Base-by-base conservation (phyloP, 352 stramenopile species). In the Pythium aquatile region DNA sequence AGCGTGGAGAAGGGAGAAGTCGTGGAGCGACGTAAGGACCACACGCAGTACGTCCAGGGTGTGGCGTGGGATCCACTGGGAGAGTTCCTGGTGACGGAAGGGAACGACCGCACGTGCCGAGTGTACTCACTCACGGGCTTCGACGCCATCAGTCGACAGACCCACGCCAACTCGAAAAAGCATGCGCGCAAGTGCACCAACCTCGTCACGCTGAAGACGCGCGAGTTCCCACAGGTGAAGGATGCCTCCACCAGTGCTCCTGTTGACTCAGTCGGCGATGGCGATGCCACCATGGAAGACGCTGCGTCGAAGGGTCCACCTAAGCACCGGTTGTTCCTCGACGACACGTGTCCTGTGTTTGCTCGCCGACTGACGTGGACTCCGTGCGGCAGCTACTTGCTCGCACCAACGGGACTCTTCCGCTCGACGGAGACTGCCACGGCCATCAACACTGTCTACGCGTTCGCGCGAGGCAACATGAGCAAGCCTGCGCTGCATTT, bases 21-120 rank as follows among this genome's bases (percentile, higher is more conserved):
- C 72, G 69, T 94, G 65, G 93, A 94, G 77, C 72, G 77, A 33
- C 70, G 91, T 77, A 85, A 92, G 55, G 96, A 99, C 73, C 96
- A 99, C 73, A 96, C 81, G 44, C 90, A 98, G 69, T 99, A 98
- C 75, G 94, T 99, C 49, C 96, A 99, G 74, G 97, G 97, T 42
- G 95, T 97, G n/a, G 80, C 91, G 2, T 98, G 94, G 79, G 96
- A 99, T 74, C 97, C 97, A 9, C 86, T 97, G 13, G 96, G 93
- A 24, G 88, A 98, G 42, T 98, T 96, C 54, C 74, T 99, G 39
- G 90, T 96, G 3, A 98, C 93, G 35, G 90, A 97, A 69, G 91
- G 93, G 48, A 98, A 97, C 65, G 96, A 99, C 80, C 88, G 96
- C 28, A 97, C 90, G 26, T 97, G 97, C 14, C 85, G 93, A 53